Percentiles rank a stretch among this genome's conserved stretches.
Conservation (phyloP, 2,329 filamentous ascomycete species). For the Huntiella omanensis region DNA sequence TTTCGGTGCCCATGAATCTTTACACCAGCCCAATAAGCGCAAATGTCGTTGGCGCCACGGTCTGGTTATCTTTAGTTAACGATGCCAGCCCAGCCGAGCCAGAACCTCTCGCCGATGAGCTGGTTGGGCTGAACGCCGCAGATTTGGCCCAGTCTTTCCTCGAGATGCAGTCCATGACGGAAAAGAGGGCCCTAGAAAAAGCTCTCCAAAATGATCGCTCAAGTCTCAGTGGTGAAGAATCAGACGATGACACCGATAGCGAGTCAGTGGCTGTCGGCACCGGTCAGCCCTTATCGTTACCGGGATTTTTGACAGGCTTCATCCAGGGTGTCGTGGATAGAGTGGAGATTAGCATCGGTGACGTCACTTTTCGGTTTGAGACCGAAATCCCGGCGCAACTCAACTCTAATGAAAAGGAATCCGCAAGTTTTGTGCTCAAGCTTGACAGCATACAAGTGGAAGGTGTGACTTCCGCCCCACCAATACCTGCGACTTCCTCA, state of each 20-base stretch:
- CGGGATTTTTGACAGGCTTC: conserved; percentile 51
- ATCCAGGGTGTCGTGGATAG: conserved; percentile 58
- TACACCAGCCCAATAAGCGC: conserved; percentile 67
- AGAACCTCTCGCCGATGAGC: not conserved
- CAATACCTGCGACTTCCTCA: not conserved
- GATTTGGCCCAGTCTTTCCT: conserved; percentile 64
- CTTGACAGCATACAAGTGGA: conserved; percentile 48
- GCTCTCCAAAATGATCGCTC: conserved; percentile 43
- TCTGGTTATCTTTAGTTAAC: conserved; percentile 38
- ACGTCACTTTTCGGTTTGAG: conserved; percentile 48
- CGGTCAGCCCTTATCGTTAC: conserved; percentile 49
- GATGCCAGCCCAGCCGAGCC: not conserved
- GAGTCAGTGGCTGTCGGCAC: conserved; percentile 35
- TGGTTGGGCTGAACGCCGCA: conserved; percentile 44
- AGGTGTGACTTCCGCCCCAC: conserved; percentile 30
- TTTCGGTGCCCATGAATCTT: conserved; percentile 76
- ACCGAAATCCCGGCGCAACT: conserved; percentile 34
- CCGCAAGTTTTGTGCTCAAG: conserved; percentile 45
- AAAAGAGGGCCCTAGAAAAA: conserved; percentile 49
- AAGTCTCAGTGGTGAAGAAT: conserved; percentile 42
- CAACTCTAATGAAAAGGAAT: conserved; percentile 20
- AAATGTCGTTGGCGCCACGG: conserved; percentile 64
- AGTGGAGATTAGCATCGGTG: conserved; percentile 44
- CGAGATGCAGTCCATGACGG: conserved; percentile 46
- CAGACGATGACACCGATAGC: conserved; percentile 38